Evolutionary conservation across 345 rosid genomes (phyloP).

Genomic region (Abelmoschus esculentus): DNA sequence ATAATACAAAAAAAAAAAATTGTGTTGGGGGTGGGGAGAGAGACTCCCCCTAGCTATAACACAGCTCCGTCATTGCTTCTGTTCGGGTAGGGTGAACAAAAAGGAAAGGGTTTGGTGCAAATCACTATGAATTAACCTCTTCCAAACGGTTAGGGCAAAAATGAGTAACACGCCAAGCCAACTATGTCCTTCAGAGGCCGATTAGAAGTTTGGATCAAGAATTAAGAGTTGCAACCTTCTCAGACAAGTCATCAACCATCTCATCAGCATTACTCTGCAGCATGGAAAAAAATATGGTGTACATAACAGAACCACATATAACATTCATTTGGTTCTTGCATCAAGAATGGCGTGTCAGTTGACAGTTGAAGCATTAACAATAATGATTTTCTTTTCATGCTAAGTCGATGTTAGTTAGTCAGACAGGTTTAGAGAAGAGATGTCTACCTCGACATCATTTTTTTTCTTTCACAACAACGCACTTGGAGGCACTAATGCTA

Average conservation of each 20-base stretch:
- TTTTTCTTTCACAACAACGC: slow-evolving; percentile 47
- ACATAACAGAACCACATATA: background rate
- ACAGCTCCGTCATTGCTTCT: no score
- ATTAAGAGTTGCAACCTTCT: slow-evolving; percentile 48
- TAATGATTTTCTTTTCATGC: background rate
- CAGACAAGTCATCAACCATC: slow-evolving; percentile 39
- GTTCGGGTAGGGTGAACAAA: background rate
- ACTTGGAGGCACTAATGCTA: slow-evolving; percentile 93
- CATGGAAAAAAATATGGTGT: slow-evolving; percentile 4
- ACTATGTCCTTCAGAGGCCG: slow-evolving; percentile 7
- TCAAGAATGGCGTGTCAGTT: background rate
- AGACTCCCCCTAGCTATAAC: no score
- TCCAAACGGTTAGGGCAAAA: background rate
- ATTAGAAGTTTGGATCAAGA: slow-evolving; percentile 25
- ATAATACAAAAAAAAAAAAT: no score
- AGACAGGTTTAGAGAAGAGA: background rate
- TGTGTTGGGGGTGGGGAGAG: no score
- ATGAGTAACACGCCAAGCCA: background rate
- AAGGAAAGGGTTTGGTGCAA: slow-evolving; percentile 3
- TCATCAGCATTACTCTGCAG: slow-evolving; percentile 48
- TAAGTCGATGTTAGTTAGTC: background rate
- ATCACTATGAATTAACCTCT: slow-evolving; percentile 7
- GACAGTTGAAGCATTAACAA: background rate
- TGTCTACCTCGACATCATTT: slow-evolving; percentile 39
- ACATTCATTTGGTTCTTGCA: background rate